Evolutionary conservation across 352 stramenopile species (phyloP).

Genomic region (Globisporangium echinulatum): DNA sequence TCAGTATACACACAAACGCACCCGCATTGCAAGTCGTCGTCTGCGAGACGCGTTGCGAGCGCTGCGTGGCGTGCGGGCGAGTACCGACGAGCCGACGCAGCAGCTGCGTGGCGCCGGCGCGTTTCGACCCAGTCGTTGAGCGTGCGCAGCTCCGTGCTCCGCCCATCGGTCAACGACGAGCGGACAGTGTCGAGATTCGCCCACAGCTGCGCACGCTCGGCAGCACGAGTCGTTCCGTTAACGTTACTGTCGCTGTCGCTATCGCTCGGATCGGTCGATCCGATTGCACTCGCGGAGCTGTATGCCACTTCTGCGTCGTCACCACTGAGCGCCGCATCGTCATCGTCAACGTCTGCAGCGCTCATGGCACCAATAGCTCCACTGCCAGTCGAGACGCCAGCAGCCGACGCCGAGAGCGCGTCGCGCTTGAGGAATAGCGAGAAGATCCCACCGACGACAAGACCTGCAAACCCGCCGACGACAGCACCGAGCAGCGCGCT

Average conservation of each 20-base stretch:
- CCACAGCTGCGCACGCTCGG: slow-evolving; percentile 34
- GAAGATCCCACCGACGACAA: slow-evolving; percentile 51
- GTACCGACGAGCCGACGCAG: slow-evolving; percentile 35
- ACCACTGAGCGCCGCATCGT: slow-evolving; percentile 3
- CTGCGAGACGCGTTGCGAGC: slow-evolving; percentile 40
- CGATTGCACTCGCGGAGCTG: not conserved
- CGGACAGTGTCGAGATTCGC: slow-evolving; percentile 22
- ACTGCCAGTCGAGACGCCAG: slow-evolving; percentile 8
- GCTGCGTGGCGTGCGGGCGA: slow-evolving; percentile 39
- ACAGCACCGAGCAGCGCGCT: slow-evolving; percentile 53
- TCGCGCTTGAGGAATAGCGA: slow-evolving; percentile 60
- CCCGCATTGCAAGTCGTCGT: slow-evolving; percentile 65
- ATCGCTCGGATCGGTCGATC: not conserved
- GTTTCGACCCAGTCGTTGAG: slow-evolving; percentile 47
- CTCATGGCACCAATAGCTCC: slow-evolving; percentile 1
- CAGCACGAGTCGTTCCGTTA: slow-evolving; percentile 4
- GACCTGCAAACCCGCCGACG: slow-evolving; percentile 48
- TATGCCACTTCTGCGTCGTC: slow-evolving; percentile 6
- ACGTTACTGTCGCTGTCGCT: slow-evolving; percentile 2
- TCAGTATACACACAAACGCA: slow-evolving; percentile 7
- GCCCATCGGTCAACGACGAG: slow-evolving; percentile 12
- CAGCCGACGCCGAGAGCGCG: slow-evolving; percentile 33
- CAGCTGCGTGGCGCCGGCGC: slow-evolving; percentile 21
- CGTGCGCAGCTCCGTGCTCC: slow-evolving; percentile 29
- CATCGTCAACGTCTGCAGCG: not conserved